A percentile compares a stretch with the other conserved stretches of the same genome.
phyloP scores from a whole-genome alignment of 371 early-diverging fungal genomes.

The Blakeslea trispora region DNA sequence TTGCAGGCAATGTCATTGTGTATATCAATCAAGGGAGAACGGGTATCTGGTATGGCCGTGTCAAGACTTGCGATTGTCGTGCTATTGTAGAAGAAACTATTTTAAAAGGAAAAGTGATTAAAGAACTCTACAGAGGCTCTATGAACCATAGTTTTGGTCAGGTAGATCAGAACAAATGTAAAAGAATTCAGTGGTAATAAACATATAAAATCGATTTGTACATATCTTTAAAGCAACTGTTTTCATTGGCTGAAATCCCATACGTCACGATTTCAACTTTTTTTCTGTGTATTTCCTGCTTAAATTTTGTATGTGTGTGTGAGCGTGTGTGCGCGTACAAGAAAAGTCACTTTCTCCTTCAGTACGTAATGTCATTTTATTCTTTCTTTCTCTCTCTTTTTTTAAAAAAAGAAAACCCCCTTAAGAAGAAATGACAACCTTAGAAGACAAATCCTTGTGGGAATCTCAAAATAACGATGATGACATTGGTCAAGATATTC shows the following conservation, averaged over 20 bases:
- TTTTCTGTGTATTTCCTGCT: no score
- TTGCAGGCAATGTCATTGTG: conserved; percentile 77
- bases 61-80: conserved; percentile 59
- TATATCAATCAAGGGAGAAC: conserved; percentile 55
- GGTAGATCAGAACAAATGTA: conserved; percentile 11
- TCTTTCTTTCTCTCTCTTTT: conserved; percentile 1
- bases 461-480: conserved; percentile 58
- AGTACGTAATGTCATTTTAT: neutral
- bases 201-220: no score
- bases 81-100: conserved; percentile 62
- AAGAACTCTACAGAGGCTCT: conserved; percentile 64
- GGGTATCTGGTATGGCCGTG: conserved; percentile 72
- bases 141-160: conserved; percentile 57
- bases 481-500: conserved; percentile 90
- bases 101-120: conserved; percentile 55
- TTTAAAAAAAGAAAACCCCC: conserved; percentile 1
- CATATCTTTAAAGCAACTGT: no score
- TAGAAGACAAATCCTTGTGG: conserved; percentile 74
- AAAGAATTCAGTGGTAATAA: conserved; percentile 26
- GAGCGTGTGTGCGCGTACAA: no score
- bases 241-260: no score
- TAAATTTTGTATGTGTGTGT: no score
- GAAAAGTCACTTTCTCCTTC: no score
- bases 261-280: no score
- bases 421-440: conserved; percentile 51